phyloP scores from a whole-genome alignment of 257 asterid genomes.

The Solanum commersonii region DNA sequence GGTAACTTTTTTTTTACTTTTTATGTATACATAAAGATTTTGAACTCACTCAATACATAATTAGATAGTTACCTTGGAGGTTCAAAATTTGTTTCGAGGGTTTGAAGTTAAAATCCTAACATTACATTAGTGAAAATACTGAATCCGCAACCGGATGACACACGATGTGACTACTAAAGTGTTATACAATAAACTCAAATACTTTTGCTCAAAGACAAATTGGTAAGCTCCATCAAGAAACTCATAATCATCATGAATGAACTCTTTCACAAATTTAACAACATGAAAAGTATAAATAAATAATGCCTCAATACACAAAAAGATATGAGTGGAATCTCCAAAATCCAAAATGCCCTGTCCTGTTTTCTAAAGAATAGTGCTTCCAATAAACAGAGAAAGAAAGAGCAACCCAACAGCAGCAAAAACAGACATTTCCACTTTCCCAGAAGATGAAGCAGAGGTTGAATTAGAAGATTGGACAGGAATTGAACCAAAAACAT shows the following conservation, averaged over 20 bases:
- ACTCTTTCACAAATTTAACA: neutral
- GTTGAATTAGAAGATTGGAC: constrained; percentile 15
- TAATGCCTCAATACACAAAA: neutral
- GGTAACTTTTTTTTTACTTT: neutral
- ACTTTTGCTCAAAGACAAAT: neutral
- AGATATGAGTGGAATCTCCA: neutral
- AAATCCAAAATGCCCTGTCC: neutral
- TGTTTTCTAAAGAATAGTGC: neutral
- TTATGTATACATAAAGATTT: neutral
- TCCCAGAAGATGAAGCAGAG: constrained; percentile 16
- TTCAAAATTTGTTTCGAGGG: neutral
- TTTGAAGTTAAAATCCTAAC: neutral
- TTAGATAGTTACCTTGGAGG: neutral
- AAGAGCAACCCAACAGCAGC: constrained; percentile 19
- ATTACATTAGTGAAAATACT: no score
- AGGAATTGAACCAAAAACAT: constrained; percentile 65
- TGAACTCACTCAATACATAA: neutral
- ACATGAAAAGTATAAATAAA: neutral
- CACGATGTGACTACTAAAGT: neutral
- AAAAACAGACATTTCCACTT: constrained; percentile 10
- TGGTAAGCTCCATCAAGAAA: neutral
- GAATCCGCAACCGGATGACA: neutral
- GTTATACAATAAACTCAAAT: neutral
- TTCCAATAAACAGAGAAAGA: neutral
- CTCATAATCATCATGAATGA: neutral